These are phyloP conservation scores for Colletotrichum sp. DNA, from an alignment of 2,329 filamentous ascomycete species.

Conservation along the genomic window DNA sequence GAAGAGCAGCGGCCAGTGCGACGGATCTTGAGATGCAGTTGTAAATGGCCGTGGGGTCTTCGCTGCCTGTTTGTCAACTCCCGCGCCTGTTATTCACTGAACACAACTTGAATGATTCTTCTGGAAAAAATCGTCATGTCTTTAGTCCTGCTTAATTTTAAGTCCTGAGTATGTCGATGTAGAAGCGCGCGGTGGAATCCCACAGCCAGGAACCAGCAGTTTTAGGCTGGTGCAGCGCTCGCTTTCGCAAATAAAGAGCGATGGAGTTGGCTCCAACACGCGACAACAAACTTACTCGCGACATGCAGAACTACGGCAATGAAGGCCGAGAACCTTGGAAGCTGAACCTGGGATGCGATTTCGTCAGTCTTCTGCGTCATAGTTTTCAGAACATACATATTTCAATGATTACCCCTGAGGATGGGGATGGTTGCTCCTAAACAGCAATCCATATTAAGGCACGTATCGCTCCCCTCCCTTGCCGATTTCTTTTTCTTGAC, in stretches of 20 bases:
- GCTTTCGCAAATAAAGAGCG: background rate
- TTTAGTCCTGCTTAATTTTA: background rate
- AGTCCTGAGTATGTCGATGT: background rate
- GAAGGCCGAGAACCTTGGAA: background rate
- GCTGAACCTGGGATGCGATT: background rate
- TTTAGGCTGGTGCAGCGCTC: background rate
- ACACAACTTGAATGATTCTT: background rate
- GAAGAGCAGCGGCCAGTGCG: background rate
- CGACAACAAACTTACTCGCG: background rate
- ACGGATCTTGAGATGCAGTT: background rate
- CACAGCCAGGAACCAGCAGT: background rate
- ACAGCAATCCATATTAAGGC: background rate
- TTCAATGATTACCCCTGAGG: background rate
- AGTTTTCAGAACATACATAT: background rate
- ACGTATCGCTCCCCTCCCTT: background rate
- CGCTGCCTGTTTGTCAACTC: background rate
- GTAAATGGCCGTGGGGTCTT: background rate
- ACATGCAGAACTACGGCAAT: background rate
- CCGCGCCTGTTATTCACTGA: background rate
- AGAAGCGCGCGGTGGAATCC: background rate
- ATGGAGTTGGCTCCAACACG: background rate
- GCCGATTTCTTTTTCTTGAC: background rate
- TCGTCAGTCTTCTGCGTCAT: background rate
- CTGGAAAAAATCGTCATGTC: fast-evolving
- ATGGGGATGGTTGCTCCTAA: background rate